These are phyloP conservation scores for Papilionanthe hybrid DNA, from an alignment of 116 monocot genomes.

Conservation along the genomic window DNA sequence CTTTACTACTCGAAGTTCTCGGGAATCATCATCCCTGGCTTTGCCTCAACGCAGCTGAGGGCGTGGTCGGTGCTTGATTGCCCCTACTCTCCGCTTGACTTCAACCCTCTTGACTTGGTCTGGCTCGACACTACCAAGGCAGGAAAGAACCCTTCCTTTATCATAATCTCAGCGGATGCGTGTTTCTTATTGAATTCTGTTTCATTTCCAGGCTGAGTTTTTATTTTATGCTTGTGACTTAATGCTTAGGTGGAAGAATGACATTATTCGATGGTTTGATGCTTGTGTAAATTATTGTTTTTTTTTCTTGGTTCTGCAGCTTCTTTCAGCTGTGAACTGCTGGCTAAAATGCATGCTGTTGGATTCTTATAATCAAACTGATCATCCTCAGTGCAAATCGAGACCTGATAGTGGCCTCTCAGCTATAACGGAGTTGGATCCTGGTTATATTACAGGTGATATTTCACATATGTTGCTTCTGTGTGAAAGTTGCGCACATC, in stretches of 20 bases:
- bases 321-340: slow-evolving; percentile 94
- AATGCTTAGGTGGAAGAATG: background rate
- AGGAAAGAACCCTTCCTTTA: background rate
- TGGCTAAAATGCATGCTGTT: slow-evolving; percentile 98
- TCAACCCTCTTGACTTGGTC: slow-evolving; percentile 89
- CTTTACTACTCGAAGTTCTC: slow-evolving; percentile 73
- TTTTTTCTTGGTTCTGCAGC: slow-evolving; percentile 37
- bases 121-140: slow-evolving; percentile 94
- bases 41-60: slow-evolving; percentile 93
- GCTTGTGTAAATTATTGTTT: background rate
- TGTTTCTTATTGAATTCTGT: background rate
- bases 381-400: slow-evolving; percentile 93
- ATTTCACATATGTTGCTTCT: background rate
- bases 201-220: background rate
- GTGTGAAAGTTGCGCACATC: background rate
- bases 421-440: slow-evolving; percentile 93
- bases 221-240: background rate
- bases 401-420: slow-evolving; percentile 91
- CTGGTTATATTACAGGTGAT: slow-evolving; percentile 94
- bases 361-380: slow-evolving; percentile 91
- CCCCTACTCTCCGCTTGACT: slow-evolving; percentile 93
- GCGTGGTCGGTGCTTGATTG: slow-evolving; percentile 99
- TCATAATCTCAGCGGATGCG: background rate
- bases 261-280: background rate
- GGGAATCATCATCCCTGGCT: slow-evolving; percentile 94